Conservation (phyloP, 371 early-diverging fungal genomes). For the Saksenaea oblongispora region DNA sequence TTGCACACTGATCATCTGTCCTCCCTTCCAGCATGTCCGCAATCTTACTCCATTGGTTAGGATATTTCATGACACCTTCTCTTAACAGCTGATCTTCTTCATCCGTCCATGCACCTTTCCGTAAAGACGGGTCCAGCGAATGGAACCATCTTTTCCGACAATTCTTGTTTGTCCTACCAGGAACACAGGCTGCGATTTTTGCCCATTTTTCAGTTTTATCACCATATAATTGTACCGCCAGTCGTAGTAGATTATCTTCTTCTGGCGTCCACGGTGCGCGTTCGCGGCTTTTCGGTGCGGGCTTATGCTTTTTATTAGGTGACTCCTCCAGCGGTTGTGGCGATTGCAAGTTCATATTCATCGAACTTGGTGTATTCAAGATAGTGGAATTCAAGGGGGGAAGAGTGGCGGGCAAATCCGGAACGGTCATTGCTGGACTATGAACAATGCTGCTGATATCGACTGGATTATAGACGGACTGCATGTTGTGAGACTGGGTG, state of each 20-base stretch:
- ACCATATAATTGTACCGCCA: conserved; percentile 75
- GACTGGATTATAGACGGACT: conserved; percentile 19
- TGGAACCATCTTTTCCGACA: conserved; percentile 86
- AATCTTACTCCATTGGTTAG: conserved; percentile 80
- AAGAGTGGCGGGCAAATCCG: conserved; percentile 15
- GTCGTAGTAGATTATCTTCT: conserved; percentile 69
- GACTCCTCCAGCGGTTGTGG: conserved; percentile 2
- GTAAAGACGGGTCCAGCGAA: conserved; percentile 74
- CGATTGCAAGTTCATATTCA: conserved; percentile 3
- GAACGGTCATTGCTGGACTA: conserved; percentile 16
- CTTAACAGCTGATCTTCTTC: conserved; percentile 75
- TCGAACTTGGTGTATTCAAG: conserved; percentile 6
- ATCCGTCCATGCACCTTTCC: conserved; percentile 80
- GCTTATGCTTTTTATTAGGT: conserved; percentile 10
- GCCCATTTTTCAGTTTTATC: conserved; percentile 84
- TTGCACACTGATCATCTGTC: conserved; percentile 85
- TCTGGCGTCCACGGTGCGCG: conserved; percentile 67
- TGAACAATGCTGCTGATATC: conserved; percentile 24
- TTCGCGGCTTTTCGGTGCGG: conserved; percentile 18
- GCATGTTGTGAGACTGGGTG: conserved; percentile 7
- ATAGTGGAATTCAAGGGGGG: conserved; percentile 14
- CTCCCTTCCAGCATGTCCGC: conserved; percentile 77
- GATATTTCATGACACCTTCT: conserved; percentile 66
- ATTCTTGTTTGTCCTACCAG: conserved; percentile 80
- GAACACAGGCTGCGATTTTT: conserved; percentile 78